Base-by-base conservation (phyloP, 495 filamentous ascomycete genomes). In the Hypomontagnella submonticulosa region DNA sequence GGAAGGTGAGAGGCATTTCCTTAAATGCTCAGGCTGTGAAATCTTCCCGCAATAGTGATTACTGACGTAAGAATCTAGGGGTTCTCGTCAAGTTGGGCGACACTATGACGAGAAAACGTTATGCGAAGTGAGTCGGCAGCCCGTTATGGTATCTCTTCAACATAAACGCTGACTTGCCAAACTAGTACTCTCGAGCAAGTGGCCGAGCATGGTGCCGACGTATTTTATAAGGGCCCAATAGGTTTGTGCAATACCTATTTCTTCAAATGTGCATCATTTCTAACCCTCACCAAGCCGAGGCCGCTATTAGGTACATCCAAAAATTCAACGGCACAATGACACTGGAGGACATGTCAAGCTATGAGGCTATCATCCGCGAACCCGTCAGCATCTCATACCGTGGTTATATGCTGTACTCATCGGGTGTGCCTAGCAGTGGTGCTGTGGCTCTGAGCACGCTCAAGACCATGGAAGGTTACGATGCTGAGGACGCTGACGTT, bases 301-400 rank as follows among this genome's bases (percentile, higher is more conserved):
- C 89, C 0, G 95, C 88, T 38, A 87, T 97, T 54, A 72, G 80
- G 23, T 81, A 87, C 0, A 55, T 95, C 18, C 85, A 88, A 69
- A 72, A 73, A 0, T 70, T 76, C 0, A 90, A 92, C 55, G 93
- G 93, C 6, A 93, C 86, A 1, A 92, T 97, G 90, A 94, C 90
- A 0, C 71, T 96, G 1, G 80, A 86, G 0, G 93, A 97, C 69
- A 76, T 97, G 20, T 77, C 76, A 32, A 85, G 84, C 50, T 97
- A 97, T 71, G 76, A 81, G 0, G 81, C 90, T 7, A 81, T 83
- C 0, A 79, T 88, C 30, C 80, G 90, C 13, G 77, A 87, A 6
- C 77, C 87, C 0, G 76, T 88, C 0, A 80, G 82, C 63, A 90
- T 94, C 57, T 76, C 85, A 9, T 97, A 95, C 70, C 82, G 89